These are phyloP conservation scores for Biscogniauxia marginata DNA, from an alignment of 2,329 filamentous ascomycete genomes.

Conservation along the genomic window DNA sequence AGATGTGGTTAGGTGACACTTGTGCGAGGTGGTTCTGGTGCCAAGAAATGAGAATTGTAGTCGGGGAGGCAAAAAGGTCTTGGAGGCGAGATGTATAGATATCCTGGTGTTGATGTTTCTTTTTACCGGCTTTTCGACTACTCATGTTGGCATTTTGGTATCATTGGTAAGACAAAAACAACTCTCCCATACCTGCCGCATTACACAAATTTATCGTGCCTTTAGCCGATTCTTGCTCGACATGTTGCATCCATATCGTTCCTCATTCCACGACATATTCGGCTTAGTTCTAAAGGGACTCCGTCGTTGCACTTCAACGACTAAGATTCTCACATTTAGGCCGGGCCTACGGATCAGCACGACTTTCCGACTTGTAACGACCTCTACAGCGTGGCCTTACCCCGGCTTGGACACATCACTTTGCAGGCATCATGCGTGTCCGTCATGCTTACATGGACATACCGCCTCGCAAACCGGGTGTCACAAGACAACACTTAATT, in stretches of 20 bases:
- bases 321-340: not conserved
- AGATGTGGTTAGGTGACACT: conserved; percentile 2
- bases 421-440: conserved; percentile 2
- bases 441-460: conserved; percentile 12
- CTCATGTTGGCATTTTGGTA: conserved; percentile 7
- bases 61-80: not conserved
- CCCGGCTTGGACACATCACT: conserved; percentile 9
- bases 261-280: conserved; percentile 2
- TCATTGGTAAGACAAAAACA: not conserved
- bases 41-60: conserved; percentile 6
- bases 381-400: conserved; percentile 9
- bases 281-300: conserved; percentile 7
- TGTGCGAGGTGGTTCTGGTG: conserved; percentile 9
- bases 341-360: not conserved
- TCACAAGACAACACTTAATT: conserved; percentile 17
- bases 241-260: conserved; percentile 8
- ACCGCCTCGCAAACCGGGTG: conserved; percentile 9
- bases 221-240: not conserved
- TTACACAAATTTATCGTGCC: not conserved
- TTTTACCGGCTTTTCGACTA: conserved; percentile 12
- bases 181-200: not conserved
- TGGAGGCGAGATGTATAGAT: conserved; percentile 18
- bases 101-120: conserved; percentile 10
- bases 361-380: not conserved
- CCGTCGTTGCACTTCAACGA: conserved; percentile 19